Evolutionary conservation across 192 early-diverging fungal genomes (phyloP), one percentile per base, ranked within the genome.

Genomic region (Entomortierella beljakovae): DNA sequence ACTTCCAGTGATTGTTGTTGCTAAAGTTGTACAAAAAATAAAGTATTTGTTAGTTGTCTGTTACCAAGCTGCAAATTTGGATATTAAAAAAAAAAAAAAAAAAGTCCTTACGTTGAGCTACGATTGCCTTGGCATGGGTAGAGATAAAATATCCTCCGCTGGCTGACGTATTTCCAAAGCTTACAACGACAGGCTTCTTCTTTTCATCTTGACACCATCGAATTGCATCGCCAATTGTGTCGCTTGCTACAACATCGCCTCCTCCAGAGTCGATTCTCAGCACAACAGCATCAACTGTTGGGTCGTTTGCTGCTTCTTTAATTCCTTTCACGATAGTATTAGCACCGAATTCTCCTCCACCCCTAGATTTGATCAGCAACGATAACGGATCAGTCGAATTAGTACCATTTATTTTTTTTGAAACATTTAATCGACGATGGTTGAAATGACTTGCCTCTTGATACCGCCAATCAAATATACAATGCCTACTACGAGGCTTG

Each of bases 261-360:
- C 92, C 92, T 42, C 87, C 86, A 57, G 90, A 89, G 64, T 92
- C 89, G n/a, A 93, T 88, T 49, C 92, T 84, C 42, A 93, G 32
- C 7, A 93, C 90, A 43, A 93, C 81, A 5, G 84, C 87, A 8
- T 85, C 84, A 29, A 92, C 85, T 2, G 65, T 42, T 13, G 75
- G 61, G 53, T 92, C 87, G 28, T 74, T 64, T 4, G 87, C 91
- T 1, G 90, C 89, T 11, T 92, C 82, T 16, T 71, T 67, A 34
- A 81, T 69, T 6, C 87, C 81, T 29, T 80, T 83, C 10, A 84
- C 80, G 26, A 92, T 70, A 8, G 73, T 52, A 51, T 77, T 77
- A 35, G 83, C 81, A 26, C 85, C 86, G 71, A 81, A 81, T 9
- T 68, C 67, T 9, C 65, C 75, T n/a, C 75, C 75, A 31, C 75